Evolutionary conservation across 257 asterid species (phyloP), one percentile per base, ranked within the genome.

Genomic region (Primulina tabacum): DNA sequence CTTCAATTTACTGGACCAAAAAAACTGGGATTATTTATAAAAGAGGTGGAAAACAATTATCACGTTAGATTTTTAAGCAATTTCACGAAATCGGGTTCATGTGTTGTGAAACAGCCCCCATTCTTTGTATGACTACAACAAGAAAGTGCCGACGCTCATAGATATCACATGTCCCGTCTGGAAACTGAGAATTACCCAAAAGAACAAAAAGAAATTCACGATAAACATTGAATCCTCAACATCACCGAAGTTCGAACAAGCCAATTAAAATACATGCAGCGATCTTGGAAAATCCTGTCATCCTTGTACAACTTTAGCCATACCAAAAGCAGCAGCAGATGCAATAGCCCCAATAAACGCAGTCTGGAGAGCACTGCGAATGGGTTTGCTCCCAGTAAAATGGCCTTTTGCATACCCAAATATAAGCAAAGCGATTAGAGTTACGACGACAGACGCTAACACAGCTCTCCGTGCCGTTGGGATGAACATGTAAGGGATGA

Each of bases 281-380:
- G 12, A 4, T 5, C 53, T 7, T 4, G 53, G 63, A 53, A 8
- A 30, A 65, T 10, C 17, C 76, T 77, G 8, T 50, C 20, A 86
- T 74, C 81, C 87, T 78, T 84, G 96, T 24, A 93, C 87, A 18
- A 63, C 83, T 78, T 90, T 93, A 72, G 99, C 99, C 85, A 93
- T 77, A 58, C 95, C 96, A 70, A 78, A 93, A 62, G 99, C 99
- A 82, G 95, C 96, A 38, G 99, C 99, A 56, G 99, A 93, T 1
- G 99, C 99, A 71, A 89, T 67, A 38, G 97, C 99, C 59, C 99
- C 99, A n/a, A 93, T 84, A 1, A 90, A 32, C 43, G 99, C 87
- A 2, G 99, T 93, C 63, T 93, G 87, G 0, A 93, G 21, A 32
- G 92, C 99, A 21, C 95, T 93, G 64, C 64, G 55, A 18, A 93